A percentile compares a stretch with the other conserved stretches of the same genome.
These are phyloP conservation scores for Panaeolus cyanescens DNA, from an alignment of 768 basidiomycete species.

Conservation along the genomic window DNA sequence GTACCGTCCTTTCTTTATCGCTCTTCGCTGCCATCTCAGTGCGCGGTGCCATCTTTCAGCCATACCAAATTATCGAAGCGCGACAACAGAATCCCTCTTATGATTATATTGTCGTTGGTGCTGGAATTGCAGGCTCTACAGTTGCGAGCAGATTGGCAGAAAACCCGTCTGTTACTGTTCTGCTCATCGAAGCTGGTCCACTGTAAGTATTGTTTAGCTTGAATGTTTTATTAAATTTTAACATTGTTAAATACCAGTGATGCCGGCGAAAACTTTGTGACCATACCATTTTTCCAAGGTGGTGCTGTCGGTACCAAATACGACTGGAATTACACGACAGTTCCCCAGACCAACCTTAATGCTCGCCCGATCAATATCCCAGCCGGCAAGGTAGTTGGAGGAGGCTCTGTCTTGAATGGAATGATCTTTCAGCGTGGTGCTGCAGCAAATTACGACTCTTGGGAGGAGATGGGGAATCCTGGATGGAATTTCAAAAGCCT, in stretches of 20 bases:
- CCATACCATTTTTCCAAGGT: constrained; percentile 11
- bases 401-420: background rate
- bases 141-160: constrained; percentile 34
- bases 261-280: background rate
- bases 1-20: background rate
- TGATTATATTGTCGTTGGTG: constrained; percentile 31
- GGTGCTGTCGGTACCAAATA: constrained; percentile 12
- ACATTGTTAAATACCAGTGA: background rate
- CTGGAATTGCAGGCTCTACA: constrained; percentile 33
- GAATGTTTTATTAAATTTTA: background rate
- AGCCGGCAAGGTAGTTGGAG: background rate
- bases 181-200: constrained; percentile 32
- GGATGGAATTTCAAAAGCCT: background rate
- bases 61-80: background rate
- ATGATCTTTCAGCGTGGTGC: background rate
- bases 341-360: constrained; percentile 22
- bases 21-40: background rate
- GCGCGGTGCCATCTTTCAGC: background rate
- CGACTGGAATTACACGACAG: constrained; percentile 32
- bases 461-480: constrained; percentile 1
- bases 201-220: constrained; percentile 15
- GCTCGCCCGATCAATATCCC: constrained; percentile 22
- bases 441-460: background rate
- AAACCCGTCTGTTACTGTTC: constrained; percentile 27
- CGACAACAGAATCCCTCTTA: constrained; percentile 10